These are phyloP conservation scores for Sphaerobolus stellatus DNA, from an alignment of 1,284 basidiomycete genomes.

Conservation along the genomic window DNA sequence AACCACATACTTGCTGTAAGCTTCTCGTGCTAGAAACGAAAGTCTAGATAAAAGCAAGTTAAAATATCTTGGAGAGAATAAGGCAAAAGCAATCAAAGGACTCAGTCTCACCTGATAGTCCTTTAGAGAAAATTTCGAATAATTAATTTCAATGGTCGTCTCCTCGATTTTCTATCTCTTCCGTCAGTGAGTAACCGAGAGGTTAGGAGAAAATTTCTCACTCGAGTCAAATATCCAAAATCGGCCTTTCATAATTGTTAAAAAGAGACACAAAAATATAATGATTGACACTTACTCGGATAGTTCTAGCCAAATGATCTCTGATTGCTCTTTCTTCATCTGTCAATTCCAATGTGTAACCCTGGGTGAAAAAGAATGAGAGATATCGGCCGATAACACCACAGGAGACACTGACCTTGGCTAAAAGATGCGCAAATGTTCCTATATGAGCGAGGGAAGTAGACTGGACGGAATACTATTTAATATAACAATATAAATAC, in stretches of 20 bases:
- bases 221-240: slow-evolving; percentile 28
- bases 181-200: background rate
- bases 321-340: slow-evolving; percentile 32
- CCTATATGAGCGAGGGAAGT: slow-evolving; percentile 31
- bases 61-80: too few relatives aligned
- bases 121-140: slow-evolving; percentile 29
- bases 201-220: slow-evolving; percentile 3
- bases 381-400: background rate
- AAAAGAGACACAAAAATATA: background rate
- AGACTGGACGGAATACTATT: slow-evolving; percentile 8
- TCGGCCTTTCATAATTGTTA: too few relatives aligned
- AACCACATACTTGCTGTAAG: slow-evolving; percentile 29
- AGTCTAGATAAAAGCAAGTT: slow-evolving; percentile 3
- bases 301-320: slow-evolving; percentile 29
- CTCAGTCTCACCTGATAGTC: slow-evolving; percentile 24
- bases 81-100: background rate
- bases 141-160: slow-evolving; percentile 33
- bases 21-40: slow-evolving; percentile 26
- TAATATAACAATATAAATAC: background rate
- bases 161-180: slow-evolving; percentile 24
- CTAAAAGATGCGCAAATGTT: slow-evolving; percentile 29
- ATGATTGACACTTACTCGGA: slow-evolving; percentile 21
- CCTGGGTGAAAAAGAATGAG: slow-evolving; percentile 1
- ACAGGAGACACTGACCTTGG: slow-evolving; percentile 21
- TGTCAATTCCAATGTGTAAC: slow-evolving; percentile 30